These are phyloP conservation scores for Sphaerobolus stellatus DNA, from an alignment of 1,284 basidiomycete genomes.

Conservation along the genomic window DNA sequence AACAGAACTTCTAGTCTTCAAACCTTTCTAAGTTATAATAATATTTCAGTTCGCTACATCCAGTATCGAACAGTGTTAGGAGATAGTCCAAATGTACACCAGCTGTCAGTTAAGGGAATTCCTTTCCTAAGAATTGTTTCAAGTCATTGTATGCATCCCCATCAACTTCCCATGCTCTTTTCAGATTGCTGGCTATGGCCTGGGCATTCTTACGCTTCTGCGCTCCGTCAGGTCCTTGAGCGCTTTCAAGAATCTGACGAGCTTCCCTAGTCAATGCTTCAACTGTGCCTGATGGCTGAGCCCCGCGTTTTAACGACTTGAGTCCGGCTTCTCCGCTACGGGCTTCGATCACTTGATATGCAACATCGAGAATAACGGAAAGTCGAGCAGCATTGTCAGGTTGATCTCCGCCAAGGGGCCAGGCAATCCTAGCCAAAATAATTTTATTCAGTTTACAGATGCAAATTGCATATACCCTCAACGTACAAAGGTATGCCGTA, in stretches of 20 bases:
- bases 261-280: conserved; percentile 16
- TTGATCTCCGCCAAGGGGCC: conserved; percentile 27
- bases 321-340: conserved; percentile 19
- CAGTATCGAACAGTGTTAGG: too few species aligned
- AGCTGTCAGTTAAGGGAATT: background rate
- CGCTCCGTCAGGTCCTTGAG: conserved; percentile 17
- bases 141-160: conserved; percentile 7
- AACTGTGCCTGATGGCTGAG: conserved; percentile 9
- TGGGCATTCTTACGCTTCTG: conserved; percentile 17
- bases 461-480: background rate
- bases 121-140: background rate
- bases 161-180: conserved; percentile 5
- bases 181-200: conserved; percentile 1
- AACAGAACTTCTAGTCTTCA: too few species aligned
- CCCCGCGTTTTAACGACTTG: conserved; percentile 18
- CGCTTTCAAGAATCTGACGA: conserved; percentile 11
- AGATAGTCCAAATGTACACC: too few species aligned
- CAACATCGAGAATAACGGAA: conserved; percentile 20
- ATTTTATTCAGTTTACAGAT: background rate
- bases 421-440: conserved; percentile 21
- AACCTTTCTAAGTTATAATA: too few species aligned
- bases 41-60: too few species aligned
- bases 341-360: conserved; percentile 27
- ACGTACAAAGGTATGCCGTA: conserved; percentile 16
- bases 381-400: conserved; percentile 23